Percentiles rank a stretch among this genome's conserved stretches.
Evolutionary conservation across 2,329 filamentous ascomycete genomes (phyloP).

Genomic region (Trichoderma sp.): DNA sequence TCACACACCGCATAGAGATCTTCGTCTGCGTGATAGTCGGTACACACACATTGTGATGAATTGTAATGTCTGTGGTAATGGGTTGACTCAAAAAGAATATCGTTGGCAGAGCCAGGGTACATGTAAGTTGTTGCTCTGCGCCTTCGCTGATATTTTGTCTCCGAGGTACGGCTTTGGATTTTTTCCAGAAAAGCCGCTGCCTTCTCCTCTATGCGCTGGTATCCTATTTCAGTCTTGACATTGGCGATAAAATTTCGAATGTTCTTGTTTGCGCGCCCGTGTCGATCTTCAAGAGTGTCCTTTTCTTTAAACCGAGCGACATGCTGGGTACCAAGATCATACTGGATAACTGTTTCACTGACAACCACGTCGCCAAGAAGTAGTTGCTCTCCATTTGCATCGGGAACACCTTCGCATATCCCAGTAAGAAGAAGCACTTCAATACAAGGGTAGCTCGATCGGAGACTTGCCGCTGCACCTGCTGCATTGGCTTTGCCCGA

Average conservation of each 20-base stretch:
- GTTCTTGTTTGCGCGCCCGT: background rate
- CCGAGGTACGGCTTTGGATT: accelerated
- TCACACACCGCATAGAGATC: background rate
- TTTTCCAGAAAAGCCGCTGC: too few species aligned
- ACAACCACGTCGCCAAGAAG: background rate
- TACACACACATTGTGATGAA: background rate
- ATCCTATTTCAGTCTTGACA: background rate
- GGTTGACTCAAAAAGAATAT: background rate
- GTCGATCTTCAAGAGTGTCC: background rate
- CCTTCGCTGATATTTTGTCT: background rate
- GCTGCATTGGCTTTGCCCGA: background rate
- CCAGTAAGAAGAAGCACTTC: background rate
- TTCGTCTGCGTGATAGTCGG: accelerated
- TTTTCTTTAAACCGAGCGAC: background rate
- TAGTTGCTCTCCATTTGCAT: background rate
- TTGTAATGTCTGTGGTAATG: background rate
- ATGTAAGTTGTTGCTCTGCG: background rate
- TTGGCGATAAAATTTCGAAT: background rate
- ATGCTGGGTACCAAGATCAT: background rate
- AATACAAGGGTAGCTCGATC: background rate
- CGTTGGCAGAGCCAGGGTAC: accelerated
- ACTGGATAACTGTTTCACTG: background rate
- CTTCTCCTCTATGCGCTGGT: background rate
- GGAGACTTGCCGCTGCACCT: accelerated
- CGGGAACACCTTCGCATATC: background rate